Evolutionary conservation across 208 protist species (phyloP), one percentile per base, ranked within the genome.

Genomic region (Leishmania turanica): DNA sequence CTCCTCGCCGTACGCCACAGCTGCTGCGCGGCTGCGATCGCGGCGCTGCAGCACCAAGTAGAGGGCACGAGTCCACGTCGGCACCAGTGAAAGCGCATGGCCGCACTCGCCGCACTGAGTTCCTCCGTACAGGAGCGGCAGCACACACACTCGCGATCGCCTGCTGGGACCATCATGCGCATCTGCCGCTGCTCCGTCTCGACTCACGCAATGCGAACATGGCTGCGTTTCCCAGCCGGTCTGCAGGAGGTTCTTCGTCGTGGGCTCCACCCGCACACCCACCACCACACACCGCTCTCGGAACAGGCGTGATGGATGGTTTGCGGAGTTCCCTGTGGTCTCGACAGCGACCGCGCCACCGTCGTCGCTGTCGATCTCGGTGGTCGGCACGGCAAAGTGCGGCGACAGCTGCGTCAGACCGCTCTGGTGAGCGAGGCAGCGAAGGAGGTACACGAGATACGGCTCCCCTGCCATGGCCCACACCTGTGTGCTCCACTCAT

Each of bases 381-480:
- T 42, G 27, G 42, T 1, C 31, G 34, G 17, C 21, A 79, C 66
- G 9, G 45, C 70, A 65, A 81, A 83, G 56, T 81, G 74, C 7
- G 84, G 79, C 13, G 84, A 56, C 42, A 86, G 82, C 2, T 75
- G 73, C 1, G 82, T 86, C 47, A 78, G 40, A 5, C 78, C 82
- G 27, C 73, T 75, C 58, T 79, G 78, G 58, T 70, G 84, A 13
- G 90, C 88, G 19, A 97, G 87, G 45, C 91, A 94, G 53, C 94
- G 92, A 42, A 95, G 79, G 45, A 90, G 83, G 85, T 95, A 92
- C 62, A 95, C 86, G 19, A 76, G 62, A 42, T 84, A 76, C 21
- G 94, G 94, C 79, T 97, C 94, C 13, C 83, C 89, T 27, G 85
- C 85, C 75, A 89, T 79, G 17, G 81, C 65, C 92, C 91, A 95